Percentiles rank a stretch among this genome's conserved stretches.
Evolutionary conservation across 306 rosid species (phyloP).

Genomic region (Malus fusca): DNA sequence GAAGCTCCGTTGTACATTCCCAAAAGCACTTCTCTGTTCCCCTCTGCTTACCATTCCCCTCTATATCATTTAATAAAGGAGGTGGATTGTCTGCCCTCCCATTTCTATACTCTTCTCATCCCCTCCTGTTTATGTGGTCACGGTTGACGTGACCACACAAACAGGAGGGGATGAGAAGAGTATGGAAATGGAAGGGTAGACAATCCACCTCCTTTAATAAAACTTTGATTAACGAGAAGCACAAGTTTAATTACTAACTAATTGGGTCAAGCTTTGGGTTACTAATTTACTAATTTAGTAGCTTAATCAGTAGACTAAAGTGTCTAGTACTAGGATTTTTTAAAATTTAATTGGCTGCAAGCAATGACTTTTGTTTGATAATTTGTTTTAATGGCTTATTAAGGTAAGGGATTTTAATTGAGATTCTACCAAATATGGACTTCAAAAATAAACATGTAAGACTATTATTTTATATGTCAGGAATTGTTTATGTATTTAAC

Average conservation of each 20-base stretch:
- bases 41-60: conserved; percentile 3
- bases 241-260: background rate
- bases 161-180: too few species aligned
- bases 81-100: too few species aligned
- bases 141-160: too few species aligned
- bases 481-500: background rate
- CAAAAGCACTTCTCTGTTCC: conserved; percentile 25
- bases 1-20: conserved; percentile 10
- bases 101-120: too few species aligned
- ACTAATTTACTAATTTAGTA: background rate
- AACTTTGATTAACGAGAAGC: background rate
- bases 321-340: too few species aligned
- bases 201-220: too few species aligned
- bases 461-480: background rate
- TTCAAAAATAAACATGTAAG: background rate
- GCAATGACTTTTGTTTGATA: background rate
- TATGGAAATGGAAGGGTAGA: too few species aligned
- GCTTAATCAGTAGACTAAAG: background rate
- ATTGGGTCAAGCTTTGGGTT: background rate
- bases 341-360: background rate
- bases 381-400: background rate
- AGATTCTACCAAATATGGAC: background rate
- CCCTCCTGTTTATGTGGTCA: too few species aligned
- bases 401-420: background rate
- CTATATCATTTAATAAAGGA: background rate